Evolutionary conservation across 2,329 filamentous ascomycete species (phyloP).

Genomic region (Teratosphaeria pseudoeucalypti): DNA sequence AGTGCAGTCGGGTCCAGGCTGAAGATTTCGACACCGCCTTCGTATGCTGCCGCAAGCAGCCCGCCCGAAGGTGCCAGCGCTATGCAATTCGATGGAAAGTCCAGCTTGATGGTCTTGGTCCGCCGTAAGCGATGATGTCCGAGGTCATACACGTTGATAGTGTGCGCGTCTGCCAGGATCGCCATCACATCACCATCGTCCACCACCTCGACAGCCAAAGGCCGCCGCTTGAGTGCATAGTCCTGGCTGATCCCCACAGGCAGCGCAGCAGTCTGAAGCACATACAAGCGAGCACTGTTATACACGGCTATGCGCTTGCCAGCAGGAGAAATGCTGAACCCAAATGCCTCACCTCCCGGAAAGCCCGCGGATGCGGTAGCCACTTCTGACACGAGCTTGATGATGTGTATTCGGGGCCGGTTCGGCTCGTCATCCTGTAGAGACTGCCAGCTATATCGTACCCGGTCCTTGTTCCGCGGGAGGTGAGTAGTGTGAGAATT

Average conservation of each 20-base stretch:
- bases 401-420: constrained; percentile 36
- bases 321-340: constrained; percentile 67
- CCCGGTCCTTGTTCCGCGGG: constrained; percentile 21
- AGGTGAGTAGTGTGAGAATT: constrained; percentile 16
- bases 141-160: constrained; percentile 72
- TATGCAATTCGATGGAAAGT: constrained; percentile 68
- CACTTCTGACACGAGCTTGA: constrained; percentile 74
- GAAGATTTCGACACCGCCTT: constrained; percentile 76
- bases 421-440: constrained; percentile 27
- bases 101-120: constrained; percentile 58
- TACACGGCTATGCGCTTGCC: constrained; percentile 68
- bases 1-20: constrained; percentile 54
- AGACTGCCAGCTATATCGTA: constrained; percentile 30
- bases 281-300: constrained; percentile 75
- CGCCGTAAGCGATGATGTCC: constrained; percentile 53
- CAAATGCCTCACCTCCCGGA: constrained; percentile 63
- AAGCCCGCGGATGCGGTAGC: constrained; percentile 65
- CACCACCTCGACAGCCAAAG: constrained; percentile 64
- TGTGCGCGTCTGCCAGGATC: constrained; percentile 70
- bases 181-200: constrained; percentile 67
- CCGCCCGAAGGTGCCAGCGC: constrained; percentile 70
- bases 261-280: constrained; percentile 56
- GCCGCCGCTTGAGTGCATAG: constrained; percentile 66
- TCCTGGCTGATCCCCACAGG: constrained; percentile 56
- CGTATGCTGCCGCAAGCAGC: constrained; percentile 75